Conservation (phyloP, 345 rosid species). For the Dipteronia sinensis region DNA sequence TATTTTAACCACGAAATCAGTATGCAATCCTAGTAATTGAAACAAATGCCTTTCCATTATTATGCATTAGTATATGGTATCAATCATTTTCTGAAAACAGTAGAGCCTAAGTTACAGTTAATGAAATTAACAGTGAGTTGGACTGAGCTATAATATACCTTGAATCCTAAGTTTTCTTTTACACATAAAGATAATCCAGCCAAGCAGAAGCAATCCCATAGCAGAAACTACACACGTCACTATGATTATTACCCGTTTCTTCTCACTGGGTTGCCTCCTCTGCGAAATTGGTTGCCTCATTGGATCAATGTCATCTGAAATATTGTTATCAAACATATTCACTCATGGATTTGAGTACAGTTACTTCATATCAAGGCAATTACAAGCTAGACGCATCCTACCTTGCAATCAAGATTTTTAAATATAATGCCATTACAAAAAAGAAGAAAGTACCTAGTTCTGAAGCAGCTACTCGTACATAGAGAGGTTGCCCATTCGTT, state of each 20-base stretch:
- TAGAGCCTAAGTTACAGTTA: too few species aligned
- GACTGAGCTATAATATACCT: background rate
- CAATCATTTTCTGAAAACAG: too few species aligned
- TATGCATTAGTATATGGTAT: too few species aligned
- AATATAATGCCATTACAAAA: background rate
- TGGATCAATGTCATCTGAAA: background rate
- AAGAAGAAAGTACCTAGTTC: constrained; percentile 19
- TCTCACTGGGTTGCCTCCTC: background rate
- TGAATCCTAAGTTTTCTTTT: background rate
- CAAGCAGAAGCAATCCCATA: background rate
- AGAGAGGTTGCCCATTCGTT: constrained; percentile 20
- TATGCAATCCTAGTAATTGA: too few species aligned
- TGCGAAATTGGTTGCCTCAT: too few species aligned
- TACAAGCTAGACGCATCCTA: too few species aligned
- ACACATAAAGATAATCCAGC: background rate
- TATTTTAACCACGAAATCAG: too few species aligned
- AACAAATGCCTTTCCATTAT: too few species aligned
- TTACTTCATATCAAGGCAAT: too few species aligned
- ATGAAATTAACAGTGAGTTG: background rate
- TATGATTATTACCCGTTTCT: background rate
- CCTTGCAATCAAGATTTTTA: too few species aligned
- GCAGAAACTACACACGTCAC: background rate
- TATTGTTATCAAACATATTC: too few species aligned
- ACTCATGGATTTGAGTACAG: too few species aligned
- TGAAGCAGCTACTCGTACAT: constrained; percentile 24